phyloP scores from a whole-genome alignment of 768 basidiomycete genomes.

The Coprinopsis marcescibilis region DNA sequence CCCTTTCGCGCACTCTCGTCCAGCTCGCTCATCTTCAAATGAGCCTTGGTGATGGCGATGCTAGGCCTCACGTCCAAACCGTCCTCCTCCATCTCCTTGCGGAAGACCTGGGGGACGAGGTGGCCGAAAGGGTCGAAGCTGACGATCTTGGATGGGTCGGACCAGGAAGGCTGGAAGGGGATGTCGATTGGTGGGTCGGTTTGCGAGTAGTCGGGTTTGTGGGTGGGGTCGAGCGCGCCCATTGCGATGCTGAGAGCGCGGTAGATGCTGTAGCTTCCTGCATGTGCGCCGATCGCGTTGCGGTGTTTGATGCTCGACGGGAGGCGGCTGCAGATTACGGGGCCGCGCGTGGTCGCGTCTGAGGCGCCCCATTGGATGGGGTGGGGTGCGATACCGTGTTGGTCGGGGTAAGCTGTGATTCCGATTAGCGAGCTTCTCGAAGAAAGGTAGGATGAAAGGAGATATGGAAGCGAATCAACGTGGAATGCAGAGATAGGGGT shows the following conservation, averaged over 20 bases:
- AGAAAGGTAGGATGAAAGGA: constrained; percentile 7
- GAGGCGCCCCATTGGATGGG: constrained; percentile 78
- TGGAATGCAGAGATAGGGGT: too few species aligned
- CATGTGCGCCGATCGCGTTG: constrained; percentile 92
- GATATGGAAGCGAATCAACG: too few species aligned
- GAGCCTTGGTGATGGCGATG: constrained; percentile 88
- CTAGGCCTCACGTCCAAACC: constrained; percentile 87
- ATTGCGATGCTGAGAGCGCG: constrained; percentile 90
- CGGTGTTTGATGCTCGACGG: constrained; percentile 80
- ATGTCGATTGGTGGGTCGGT: constrained; percentile 84
- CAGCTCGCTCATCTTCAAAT: constrained; percentile 91
- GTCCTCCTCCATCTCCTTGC: constrained; percentile 48
- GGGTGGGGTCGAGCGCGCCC: constrained; percentile 70
- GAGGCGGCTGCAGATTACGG: constrained; percentile 84
- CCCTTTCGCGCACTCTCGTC: constrained; percentile 77
- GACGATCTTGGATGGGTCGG: constrained; percentile 73
- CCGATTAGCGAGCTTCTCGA: constrained; percentile 2
- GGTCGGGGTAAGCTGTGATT: constrained; percentile 77
- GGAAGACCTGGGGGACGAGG: constrained; percentile 69
- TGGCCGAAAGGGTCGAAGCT: constrained; percentile 95
- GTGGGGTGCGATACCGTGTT: constrained; percentile 80
- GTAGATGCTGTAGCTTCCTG: constrained; percentile 92
- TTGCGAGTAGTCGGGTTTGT: constrained; percentile 76
- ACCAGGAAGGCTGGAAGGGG: constrained; percentile 75
- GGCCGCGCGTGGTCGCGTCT: constrained; percentile 64